Evolutionary conservation across 345 rosid genomes (phyloP).

Genomic region (Triadica sebifera): DNA sequence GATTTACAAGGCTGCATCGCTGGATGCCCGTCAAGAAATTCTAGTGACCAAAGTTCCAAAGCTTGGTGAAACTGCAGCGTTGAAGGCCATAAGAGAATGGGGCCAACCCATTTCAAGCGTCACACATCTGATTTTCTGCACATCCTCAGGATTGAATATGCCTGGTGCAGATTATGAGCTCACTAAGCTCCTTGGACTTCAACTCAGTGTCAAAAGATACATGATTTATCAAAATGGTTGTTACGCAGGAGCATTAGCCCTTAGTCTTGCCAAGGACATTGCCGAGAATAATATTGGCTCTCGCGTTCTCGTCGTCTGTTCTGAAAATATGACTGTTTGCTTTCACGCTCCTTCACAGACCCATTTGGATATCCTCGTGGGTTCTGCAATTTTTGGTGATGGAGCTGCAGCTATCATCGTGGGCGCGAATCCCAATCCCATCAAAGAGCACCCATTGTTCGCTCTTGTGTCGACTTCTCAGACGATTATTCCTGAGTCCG

Average conservation of each 20-base stretch:
- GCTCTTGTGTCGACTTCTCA: slow-evolving; percentile 61
- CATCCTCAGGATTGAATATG: slow-evolving; percentile 82
- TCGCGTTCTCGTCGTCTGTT: slow-evolving; percentile 69
- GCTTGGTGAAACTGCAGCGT: slow-evolving; percentile 71
- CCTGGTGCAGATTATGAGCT: slow-evolving; percentile 93
- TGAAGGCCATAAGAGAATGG: slow-evolving; percentile 76
- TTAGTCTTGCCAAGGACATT: slow-evolving; percentile 70
- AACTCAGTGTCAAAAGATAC: slow-evolving; percentile 62
- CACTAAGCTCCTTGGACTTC: slow-evolving; percentile 71
- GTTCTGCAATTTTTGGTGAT: slow-evolving; percentile 62
- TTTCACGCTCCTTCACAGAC: slow-evolving; percentile 71
- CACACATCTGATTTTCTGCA: slow-evolving; percentile 77
- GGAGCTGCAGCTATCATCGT: slow-evolving; percentile 64
- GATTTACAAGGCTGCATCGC: slow-evolving; percentile 61
- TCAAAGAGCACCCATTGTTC: slow-evolving; percentile 50
- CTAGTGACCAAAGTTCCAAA: slow-evolving; percentile 71
- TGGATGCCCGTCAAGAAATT: slow-evolving; percentile 69
- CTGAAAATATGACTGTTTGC: slow-evolving; percentile 63
- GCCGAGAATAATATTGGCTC: slow-evolving; percentile 75
- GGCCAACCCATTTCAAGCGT: slow-evolving; percentile 78
- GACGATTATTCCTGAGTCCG: slow-evolving; percentile 66
- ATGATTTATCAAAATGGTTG: slow-evolving; percentile 70
- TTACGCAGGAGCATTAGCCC: slow-evolving; percentile 66
- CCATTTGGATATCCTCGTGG: slow-evolving; percentile 65
- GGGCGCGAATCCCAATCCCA: slow-evolving; percentile 52